phyloP scores from a whole-genome alignment of 192 early-diverging fungal species.

The Podila verticillata region DNA sequence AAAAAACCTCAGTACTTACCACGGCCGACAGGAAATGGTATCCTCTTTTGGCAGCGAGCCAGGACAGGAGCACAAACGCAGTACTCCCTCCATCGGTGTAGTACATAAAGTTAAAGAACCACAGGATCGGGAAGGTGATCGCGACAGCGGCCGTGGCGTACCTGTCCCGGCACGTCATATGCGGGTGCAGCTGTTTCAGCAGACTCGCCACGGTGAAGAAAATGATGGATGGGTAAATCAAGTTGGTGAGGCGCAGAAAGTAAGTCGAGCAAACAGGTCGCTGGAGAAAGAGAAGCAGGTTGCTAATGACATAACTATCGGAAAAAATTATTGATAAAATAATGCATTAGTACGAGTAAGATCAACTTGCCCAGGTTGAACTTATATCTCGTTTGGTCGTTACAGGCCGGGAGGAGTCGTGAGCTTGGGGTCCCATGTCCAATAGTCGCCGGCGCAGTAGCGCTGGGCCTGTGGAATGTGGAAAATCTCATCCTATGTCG shows the following conservation, averaged over 20 bases:
- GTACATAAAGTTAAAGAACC: constrained; percentile 89
- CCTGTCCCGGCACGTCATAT: background rate
- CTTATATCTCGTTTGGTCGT: constrained; percentile 1
- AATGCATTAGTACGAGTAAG: too few relatives aligned
- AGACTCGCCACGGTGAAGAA: constrained; percentile 58
- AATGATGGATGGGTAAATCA: constrained; percentile 67
- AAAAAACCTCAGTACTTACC: constrained; percentile 50
- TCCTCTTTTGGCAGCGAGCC: constrained; percentile 60
- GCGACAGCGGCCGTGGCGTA: constrained; percentile 57
- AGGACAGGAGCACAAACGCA: constrained; percentile 78
- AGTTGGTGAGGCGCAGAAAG: constrained; percentile 71
- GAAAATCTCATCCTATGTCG: constrained; percentile 90
- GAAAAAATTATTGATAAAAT: too few relatives aligned
- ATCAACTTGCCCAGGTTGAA: too few relatives aligned
- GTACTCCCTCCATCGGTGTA: constrained; percentile 93
- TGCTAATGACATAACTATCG: constrained; percentile 46
- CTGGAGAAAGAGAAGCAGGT: constrained; percentile 16
- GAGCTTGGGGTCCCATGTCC: constrained; percentile 89
- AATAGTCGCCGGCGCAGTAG: constrained; percentile 80
- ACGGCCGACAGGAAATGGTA: constrained; percentile 63
- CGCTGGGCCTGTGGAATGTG: constrained; percentile 91
- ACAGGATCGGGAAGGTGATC: constrained; percentile 79
- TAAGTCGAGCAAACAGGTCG: constrained; percentile 48
- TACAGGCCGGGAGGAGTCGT: constrained; percentile 98
- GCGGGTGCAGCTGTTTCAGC: constrained; percentile 52